phyloP scores from a whole-genome alignment of 805 yeast genomes.

The Maudiozyma barnettii region DNA sequence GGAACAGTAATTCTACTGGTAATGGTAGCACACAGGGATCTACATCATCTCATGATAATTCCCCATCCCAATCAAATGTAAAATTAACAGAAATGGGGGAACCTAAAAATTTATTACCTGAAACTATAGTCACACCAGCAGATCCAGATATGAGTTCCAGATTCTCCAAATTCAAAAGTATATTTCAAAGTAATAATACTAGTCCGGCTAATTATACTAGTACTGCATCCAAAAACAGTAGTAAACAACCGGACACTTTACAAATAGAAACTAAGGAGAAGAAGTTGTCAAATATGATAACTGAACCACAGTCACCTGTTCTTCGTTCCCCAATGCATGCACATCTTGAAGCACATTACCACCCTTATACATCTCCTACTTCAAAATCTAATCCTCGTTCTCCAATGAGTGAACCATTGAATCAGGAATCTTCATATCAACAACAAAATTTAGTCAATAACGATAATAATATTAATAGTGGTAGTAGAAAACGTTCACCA shows the following conservation, averaged over 20 bases:
- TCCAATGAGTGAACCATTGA: neutral
- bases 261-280: neutral
- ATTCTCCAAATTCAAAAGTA: constrained; percentile 16
- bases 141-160: constrained; percentile 10
- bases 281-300: neutral
- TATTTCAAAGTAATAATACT: constrained; percentile 8
- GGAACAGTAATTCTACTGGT: neutral
- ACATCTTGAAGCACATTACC: constrained; percentile 10
- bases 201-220: neutral
- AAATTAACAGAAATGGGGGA: neutral
- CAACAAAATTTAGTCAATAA: neutral
- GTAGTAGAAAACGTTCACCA: constrained; percentile 14
- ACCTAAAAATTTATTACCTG: neutral
- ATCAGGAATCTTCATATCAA: neutral
- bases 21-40: neutral
- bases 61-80: neutral
- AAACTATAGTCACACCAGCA: neutral
- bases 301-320: neutral
- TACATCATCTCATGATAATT: neutral
- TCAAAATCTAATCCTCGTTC: neutral
- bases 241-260: neutral
- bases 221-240: neutral
- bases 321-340: constrained; percentile 4
- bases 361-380: constrained; percentile 5
- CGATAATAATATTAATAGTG: neutral